Evolutionary conservation across 805 yeast species (phyloP), one percentile per base, ranked within the genome.

Genomic region (Yarrowia sp.): DNA sequence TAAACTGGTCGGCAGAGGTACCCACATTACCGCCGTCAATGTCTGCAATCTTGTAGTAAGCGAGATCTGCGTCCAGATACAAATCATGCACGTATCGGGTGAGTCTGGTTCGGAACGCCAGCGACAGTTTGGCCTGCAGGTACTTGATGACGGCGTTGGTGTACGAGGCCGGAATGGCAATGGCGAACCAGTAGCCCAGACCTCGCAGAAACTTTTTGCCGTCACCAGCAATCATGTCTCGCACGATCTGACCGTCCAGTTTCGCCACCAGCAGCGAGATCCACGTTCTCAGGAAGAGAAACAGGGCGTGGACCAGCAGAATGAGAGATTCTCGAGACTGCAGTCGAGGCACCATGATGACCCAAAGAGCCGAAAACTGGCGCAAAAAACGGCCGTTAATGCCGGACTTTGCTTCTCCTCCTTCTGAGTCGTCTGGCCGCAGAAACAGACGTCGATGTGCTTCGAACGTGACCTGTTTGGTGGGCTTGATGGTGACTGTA

Each of bases 151-250:
- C 92, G 54, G 96, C 88, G 75, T 92, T 92, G 33, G 97, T 89
- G 74, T 90, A 92, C 2, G 95, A 86, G 0, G 97, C 96, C 1
- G 98, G 98, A 67, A 92, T 85, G 0, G 97, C 97, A 72, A 92
- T 86, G 66, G 89, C 76, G 66, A 92, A 84, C 98, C 98, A 92
- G 74, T 89, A 88, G 10, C 85, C 82, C 74, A 92, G 79, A 73
- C 92, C 97, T 66, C 89, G 79, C 43, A 85, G 74, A 70, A 92
- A 92, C 62, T 87, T 86, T 68, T 79, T 82, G 19, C 92, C 90
- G 68, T 87, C 85, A 17, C 92, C 91, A 17, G 91, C 87, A 69
- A 92, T 90, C 72, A 92, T 83, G 74, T 92, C 93, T 73, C 89
- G 87, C 49, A 92, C 97, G 59, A 92, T 88, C 74, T 89, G 93